Evolutionary conservation across 148 eudicot genomes (phyloP).

Genomic region (Arctostaphylos glauca): DNA sequence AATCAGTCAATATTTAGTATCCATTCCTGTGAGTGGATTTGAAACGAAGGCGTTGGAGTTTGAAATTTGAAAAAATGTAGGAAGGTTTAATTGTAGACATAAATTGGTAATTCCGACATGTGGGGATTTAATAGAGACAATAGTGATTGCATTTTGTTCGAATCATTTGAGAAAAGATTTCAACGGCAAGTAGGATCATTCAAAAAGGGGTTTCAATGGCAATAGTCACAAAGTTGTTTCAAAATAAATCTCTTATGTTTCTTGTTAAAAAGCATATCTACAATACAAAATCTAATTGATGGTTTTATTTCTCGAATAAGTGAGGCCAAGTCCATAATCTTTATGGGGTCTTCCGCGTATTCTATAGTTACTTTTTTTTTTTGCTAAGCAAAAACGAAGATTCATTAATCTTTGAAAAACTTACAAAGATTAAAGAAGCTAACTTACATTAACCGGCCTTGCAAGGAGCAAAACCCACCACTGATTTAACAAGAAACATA

Average conservation of each 20-base stretch:
- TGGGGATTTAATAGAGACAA: background rate
- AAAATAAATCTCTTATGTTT: background rate
- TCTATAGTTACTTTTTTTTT: no score
- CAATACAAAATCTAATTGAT: background rate
- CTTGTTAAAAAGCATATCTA: background rate
- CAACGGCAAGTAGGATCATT: background rate
- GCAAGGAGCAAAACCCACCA: no score
- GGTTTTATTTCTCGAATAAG: background rate
- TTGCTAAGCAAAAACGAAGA: no score
- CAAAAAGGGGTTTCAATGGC: background rate
- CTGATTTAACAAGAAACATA: no score
- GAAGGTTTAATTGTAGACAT: background rate
- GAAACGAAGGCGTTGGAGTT: background rate
- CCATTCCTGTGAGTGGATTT: background rate
- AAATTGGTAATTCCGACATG: background rate
- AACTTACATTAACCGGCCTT: no score
- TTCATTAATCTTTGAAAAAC: no score
- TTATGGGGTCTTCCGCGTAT: no score
- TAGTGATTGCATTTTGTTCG: background rate
- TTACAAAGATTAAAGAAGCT: no score
- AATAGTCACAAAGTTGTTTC: background rate
- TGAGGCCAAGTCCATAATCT: constrained; percentile 1
- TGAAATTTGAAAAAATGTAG: background rate
- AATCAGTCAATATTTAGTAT: background rate
- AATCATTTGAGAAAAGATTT: background rate